Evolutionary conservation across 495 filamentous ascomycete genomes (phyloP).

Genomic region (Mytilinidion resinicola): DNA sequence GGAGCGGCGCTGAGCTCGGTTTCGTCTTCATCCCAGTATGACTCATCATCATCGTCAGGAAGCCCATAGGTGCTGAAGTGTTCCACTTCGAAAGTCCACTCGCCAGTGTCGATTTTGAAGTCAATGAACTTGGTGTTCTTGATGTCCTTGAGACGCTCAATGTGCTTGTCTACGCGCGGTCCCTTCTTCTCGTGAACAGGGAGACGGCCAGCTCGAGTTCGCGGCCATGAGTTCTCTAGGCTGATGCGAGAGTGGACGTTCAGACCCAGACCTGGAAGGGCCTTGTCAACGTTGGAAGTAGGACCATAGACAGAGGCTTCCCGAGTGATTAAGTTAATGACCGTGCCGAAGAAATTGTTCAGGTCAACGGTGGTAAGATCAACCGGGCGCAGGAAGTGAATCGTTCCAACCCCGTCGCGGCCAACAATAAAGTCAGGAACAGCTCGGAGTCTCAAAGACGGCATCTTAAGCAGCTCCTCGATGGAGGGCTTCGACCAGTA

Average conservation of each 20-base stretch:
- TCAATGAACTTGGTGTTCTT: constrained; percentile 70
- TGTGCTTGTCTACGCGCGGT: constrained; percentile 65
- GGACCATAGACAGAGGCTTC: constrained; percentile 82
- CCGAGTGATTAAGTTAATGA: constrained; percentile 68
- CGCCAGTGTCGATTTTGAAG: constrained; percentile 70
- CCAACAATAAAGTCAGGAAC: constrained; percentile 72
- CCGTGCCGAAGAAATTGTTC: constrained; percentile 62
- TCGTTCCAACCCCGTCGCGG: constrained; percentile 68
- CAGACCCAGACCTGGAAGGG: constrained; percentile 72
- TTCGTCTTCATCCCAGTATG: constrained; percentile 35
- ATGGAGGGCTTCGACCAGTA: constrained; percentile 80
- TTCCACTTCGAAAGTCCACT: constrained; percentile 85
- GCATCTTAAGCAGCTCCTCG: constrained; percentile 68
- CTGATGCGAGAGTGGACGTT: constrained; percentile 83
- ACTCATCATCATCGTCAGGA: constrained; percentile 75
- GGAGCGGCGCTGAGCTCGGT: constrained; percentile 55
- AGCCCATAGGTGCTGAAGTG: constrained; percentile 97
- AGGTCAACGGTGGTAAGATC: constrained; percentile 68
- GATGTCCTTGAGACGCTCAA: constrained; percentile 72
- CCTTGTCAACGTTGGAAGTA: constrained; percentile 53
- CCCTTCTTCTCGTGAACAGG: constrained; percentile 46
- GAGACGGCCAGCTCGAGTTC: constrained; percentile 54
- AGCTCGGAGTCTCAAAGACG: constrained; percentile 61
- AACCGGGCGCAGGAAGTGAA: constrained; percentile 62
- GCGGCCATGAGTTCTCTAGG: constrained; percentile 86